Conservation (phyloP, 345 rosid genomes). For the Eucalyptus victrix region DNA sequence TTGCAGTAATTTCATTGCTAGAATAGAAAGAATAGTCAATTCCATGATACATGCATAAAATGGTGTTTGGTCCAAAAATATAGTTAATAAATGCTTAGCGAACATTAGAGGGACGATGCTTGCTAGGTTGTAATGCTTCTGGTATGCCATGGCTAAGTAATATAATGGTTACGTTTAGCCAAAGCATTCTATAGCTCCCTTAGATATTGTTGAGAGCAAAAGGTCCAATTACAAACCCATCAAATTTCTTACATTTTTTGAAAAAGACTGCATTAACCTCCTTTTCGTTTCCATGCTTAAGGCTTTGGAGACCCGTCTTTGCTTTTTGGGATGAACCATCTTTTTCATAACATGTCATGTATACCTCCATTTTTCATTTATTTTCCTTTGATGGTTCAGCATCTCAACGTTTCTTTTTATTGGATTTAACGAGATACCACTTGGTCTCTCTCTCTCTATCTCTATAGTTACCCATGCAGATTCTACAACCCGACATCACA, state of each 20-base stretch:
- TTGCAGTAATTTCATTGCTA: neutral
- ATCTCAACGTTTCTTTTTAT: neutral
- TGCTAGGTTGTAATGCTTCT: neutral
- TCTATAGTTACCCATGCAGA: neutral
- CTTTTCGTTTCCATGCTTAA: neutral
- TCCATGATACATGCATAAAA: neutral
- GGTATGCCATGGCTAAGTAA: neutral
- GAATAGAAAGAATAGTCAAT: neutral
- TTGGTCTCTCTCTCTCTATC: neutral
- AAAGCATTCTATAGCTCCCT: neutral
- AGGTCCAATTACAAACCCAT: neutral
- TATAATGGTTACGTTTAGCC: neutral
- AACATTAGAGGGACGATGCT: too few relatives aligned
- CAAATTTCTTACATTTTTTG: neutral
- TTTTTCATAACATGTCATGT: neutral
- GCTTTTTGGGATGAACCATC: neutral
- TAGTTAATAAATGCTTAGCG: too few relatives aligned
- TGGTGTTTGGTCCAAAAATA: neutral
- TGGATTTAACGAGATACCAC: neutral
- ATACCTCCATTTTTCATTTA: neutral
- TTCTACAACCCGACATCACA: neutral
- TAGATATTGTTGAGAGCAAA: neutral
- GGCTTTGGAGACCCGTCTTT: neutral
- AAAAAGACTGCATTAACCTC: too few relatives aligned
- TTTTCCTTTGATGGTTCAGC: neutral